Conservation (phyloP, 495 filamentous ascomycete species). For the Filosporella fistucella region DNA sequence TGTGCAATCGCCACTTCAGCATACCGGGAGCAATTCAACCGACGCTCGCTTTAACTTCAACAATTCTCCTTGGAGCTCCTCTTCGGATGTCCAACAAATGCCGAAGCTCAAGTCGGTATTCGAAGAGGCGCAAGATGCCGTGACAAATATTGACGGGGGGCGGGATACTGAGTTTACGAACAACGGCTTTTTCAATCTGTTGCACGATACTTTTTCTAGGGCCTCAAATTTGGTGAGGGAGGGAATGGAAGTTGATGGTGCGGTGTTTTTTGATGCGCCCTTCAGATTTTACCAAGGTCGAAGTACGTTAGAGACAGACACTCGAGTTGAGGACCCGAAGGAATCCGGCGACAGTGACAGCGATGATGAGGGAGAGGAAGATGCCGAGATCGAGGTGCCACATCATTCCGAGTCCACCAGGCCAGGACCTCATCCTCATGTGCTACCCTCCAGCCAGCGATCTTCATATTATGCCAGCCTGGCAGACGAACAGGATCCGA, state of each 20-base stretch:
- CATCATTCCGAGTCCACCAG: neutral
- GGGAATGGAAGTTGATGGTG: constrained; percentile 44
- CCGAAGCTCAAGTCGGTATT: constrained; percentile 17
- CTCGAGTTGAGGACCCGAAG: neutral
- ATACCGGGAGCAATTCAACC: neutral
- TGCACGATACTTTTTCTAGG: constrained; percentile 32
- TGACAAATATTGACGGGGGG: neutral
- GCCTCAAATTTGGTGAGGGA: constrained; percentile 44
- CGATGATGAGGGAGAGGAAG: constrained; percentile 4
- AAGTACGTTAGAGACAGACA: constrained; percentile 12
- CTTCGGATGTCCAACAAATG: neutral
- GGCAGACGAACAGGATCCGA: neutral
- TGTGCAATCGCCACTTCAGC: constrained; percentile 11
- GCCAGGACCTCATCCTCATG: constrained; percentile 7
- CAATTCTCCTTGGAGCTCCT: constrained; percentile 11
- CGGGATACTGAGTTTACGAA: constrained; percentile 14
- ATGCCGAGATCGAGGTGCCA: neutral
- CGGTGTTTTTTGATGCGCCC: constrained; percentile 45
- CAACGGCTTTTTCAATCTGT: constrained; percentile 25
- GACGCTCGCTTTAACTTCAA: constrained; percentile 14
- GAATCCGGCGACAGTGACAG: constrained; percentile 1
- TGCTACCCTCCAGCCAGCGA: neutral
- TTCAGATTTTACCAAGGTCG: constrained; percentile 21
- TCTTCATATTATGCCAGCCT: neutral
- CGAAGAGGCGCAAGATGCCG: constrained; percentile 14